A percentile compares a stretch with the other conserved stretches of the same genome.
Conservation (phyloP, 805 yeast species). For the Metschnikowia continentalis region DNA sequence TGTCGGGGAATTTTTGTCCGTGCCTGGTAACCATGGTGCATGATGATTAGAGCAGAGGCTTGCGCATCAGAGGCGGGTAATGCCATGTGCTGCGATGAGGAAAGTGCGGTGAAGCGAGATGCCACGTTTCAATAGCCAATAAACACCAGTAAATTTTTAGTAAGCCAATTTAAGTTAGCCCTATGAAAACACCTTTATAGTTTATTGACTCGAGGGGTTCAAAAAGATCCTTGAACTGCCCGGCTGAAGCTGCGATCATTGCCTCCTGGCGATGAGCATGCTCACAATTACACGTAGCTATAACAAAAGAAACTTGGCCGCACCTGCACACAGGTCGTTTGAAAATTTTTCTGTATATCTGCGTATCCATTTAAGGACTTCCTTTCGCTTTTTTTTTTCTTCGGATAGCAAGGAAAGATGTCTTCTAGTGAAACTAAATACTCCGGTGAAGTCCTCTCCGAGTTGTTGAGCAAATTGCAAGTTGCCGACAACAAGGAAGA, state of each 20-base stretch:
- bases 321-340: conserved; percentile 12
- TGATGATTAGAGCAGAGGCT: background rate
- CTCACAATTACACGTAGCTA: conserved; percentile 13
- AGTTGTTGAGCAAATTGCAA: conserved; percentile 87
- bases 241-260: background rate
- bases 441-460: conserved; percentile 79
- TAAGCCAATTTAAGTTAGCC: background rate
- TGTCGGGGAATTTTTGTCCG: background rate
- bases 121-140: background rate
- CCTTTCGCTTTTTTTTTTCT: conserved; percentile 13
- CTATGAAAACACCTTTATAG: background rate
- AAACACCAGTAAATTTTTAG: background rate
- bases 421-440: conserved; percentile 53
- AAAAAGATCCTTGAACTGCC: no score
- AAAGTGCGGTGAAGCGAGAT: background rate
- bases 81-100: conserved; percentile 1
- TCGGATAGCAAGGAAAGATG: conserved; percentile 32
- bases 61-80: conserved; percentile 4
- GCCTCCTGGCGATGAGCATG: conserved; percentile 5
- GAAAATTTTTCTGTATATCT: conserved; percentile 16
- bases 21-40: background rate
- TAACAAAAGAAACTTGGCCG: conserved; percentile 13
- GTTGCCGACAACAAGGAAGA: conserved; percentile 86
- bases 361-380: conserved; percentile 15
- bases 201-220: background rate